Evolutionary conservation across 2,329 filamentous ascomycete genomes (phyloP), one percentile per base, ranked within the genome.

Genomic region (Colletotrichum abscissum): DNA sequence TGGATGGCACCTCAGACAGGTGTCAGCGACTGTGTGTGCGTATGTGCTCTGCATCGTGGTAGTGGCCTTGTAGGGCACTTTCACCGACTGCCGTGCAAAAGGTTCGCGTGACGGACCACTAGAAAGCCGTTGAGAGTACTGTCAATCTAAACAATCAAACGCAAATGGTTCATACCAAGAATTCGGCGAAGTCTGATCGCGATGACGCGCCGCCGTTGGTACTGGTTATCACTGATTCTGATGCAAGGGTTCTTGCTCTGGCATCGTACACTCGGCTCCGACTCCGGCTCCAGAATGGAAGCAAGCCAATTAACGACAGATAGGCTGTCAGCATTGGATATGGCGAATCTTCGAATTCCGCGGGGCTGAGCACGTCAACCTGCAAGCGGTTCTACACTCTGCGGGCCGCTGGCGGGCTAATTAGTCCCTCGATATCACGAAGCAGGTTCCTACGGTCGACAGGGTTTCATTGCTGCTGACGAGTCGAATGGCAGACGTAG

Each of bases 1-100:
- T 57, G 5, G 49, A 73, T 57, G 62, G 38, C 60, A 71, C 22
- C 52, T 73, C 57, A 58, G 60, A 71, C 71, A 73, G 60, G 56
- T 73, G 56, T 65, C 67, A 70, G 28, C 28, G 16, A 16, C 46
- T 22, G 26, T 16, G 46, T 63, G 14, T 54, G 30, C 22, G 59
- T 59, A 54, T 28, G 70, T 71, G 46, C 26, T 14, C 9, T 38
- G 24, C 33, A 22, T 52, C 22, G n/a, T 57, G 46, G 42, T 14
- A 62, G 38, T 19, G 67, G 24, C 67, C 49, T 46, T 19, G 59
- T 26, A 46, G 42, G 14, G 16, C 65, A 19, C 49, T 35, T 49
- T 59, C 59, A 7, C 54, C 35, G 33, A 52, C 35, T 57, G n/a
- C 6, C 54, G 9, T n/a, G 26, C 16, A 19, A 54, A 55, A 58